Evolutionary conservation across 805 yeast genomes (phyloP).

Genomic region (Hanseniaspora nectarophila): DNA sequence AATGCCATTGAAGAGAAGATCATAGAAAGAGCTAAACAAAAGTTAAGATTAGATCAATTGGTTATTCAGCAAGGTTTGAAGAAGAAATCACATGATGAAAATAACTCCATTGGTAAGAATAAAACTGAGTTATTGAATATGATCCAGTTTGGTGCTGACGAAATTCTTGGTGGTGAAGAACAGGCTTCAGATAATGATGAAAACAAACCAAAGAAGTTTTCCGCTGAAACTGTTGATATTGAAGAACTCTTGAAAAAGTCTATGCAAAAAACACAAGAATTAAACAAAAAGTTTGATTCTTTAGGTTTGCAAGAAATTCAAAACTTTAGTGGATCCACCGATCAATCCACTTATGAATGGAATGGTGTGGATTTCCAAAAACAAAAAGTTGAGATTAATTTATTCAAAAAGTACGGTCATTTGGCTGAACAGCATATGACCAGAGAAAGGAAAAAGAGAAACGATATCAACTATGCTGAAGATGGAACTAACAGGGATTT

Average conservation of each 20-base stretch:
- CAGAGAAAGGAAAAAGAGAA: slow-evolving; percentile 43
- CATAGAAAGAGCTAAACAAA: slow-evolving; percentile 89
- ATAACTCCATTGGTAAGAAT: slow-evolving; percentile 37
- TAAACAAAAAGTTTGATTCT: slow-evolving; percentile 72
- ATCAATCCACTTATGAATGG: slow-evolving; percentile 91
- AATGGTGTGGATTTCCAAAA: slow-evolving; percentile 63
- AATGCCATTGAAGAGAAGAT: slow-evolving; percentile 95
- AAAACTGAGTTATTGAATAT: slow-evolving; percentile 83
- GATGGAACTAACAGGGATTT: slow-evolving; percentile 34
- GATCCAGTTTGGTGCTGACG: slow-evolving; percentile 95
- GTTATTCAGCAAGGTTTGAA: slow-evolving; percentile 73
- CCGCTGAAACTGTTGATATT: slow-evolving; percentile 46
- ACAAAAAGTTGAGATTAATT: slow-evolving; percentile 27
- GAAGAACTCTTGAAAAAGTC: slow-evolving; percentile 74
- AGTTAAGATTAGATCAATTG: slow-evolving; percentile 78
- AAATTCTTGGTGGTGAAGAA: slow-evolving; percentile 52
- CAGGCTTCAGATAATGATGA: slow-evolving; percentile 25
- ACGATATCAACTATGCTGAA: slow-evolving; percentile 65
- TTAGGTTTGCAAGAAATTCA: slow-evolving; percentile 89
- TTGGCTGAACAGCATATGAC: slow-evolving; percentile 49
- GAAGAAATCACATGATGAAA: slow-evolving; percentile 27
- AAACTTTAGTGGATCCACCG: slow-evolving; percentile 60
- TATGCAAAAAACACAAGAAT: slow-evolving; percentile 62
- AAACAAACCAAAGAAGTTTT: background rate
- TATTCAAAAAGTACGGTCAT: slow-evolving; percentile 16